A percentile compares a stretch with the other conserved stretches of the same genome.
Evolutionary conservation across 768 basidiomycete genomes (phyloP).

Genomic region (Rossbeevera mucosa): DNA sequence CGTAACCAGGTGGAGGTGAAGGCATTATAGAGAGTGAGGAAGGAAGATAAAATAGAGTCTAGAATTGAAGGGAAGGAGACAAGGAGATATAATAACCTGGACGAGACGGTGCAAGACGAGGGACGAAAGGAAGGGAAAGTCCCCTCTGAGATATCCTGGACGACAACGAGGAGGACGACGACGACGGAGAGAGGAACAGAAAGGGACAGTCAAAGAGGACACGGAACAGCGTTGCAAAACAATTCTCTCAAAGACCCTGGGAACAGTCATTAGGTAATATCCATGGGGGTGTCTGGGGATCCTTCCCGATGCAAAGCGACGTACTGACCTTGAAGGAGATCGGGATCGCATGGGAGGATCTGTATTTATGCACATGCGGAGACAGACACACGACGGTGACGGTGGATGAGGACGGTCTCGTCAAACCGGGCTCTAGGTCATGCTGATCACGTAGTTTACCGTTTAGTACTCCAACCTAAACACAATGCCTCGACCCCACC

Average conservation of each 20-base stretch:
- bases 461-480: not conserved
- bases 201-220: slow-evolving; percentile 30
- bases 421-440: no score
- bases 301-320: no score
- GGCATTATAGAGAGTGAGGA: slow-evolving; percentile 40
- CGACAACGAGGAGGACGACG: slow-evolving; percentile 25
- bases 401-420: no score
- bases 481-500: not conserved
- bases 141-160: slow-evolving; percentile 20
- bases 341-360: slow-evolving; percentile 4
- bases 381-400: no score
- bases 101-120: slow-evolving; percentile 22
- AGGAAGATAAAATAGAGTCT: slow-evolving; percentile 25
- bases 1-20: slow-evolving; percentile 29
- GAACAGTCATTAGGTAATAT: slow-evolving; percentile 23
- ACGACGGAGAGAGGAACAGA: slow-evolving; percentile 26
- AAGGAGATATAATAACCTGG: slow-evolving; percentile 26
- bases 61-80: slow-evolving; percentile 19
- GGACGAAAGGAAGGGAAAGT: slow-evolving; percentile 19
- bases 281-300: slow-evolving; percentile 8
- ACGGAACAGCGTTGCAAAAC: slow-evolving; percentile 32
- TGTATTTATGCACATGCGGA: not conserved
- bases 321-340: not conserved
- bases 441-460: no score
- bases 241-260: slow-evolving; percentile 34